Evolutionary conservation across 345 rosid species (phyloP), one percentile per base, ranked within the genome.

Genomic region (Lumnitzera littorea): DNA sequence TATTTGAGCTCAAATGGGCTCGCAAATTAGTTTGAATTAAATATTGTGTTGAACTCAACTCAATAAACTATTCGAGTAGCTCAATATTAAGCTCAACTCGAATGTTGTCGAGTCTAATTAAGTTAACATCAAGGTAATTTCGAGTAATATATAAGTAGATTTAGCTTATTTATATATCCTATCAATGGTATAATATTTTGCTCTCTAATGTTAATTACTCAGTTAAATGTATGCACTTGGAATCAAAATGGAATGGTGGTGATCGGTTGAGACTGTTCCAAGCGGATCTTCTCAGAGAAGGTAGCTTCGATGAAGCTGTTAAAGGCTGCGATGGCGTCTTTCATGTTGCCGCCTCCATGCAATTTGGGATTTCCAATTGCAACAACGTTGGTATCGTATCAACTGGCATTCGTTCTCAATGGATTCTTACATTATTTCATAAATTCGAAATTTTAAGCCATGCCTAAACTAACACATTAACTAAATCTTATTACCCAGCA

Each of bases 271-370:
- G 78, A 80, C 55, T 87, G 67, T 82, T 87, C 83, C 77, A 56
- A 75, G 95, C 91, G 25, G 92, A 85, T 70, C 69, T 89, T 71
- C 76, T 71, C 50, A 80, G 80, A 48, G 78, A 87, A 51, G 95
- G 96, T 51, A 85, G 92, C 84, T 87, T 83, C 46, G 88, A 91
- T 51, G 84, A 89, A 66, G 92, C 96, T 51, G 75, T 91, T 17
- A 62, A 71, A 23, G 87, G 82, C 67, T 91, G 96, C 47, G 65
- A 76, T 46, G 96, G 96, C 17, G 92, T 89, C 17, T 91, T 86
- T 60, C 98, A 89, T 57, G 89, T 91, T 13, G 98, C 98, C 17
- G 87, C 92, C 70, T 76, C 91, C 15, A 83, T 91, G 96, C 82
- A 84, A 65, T 91, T 91, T 51, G 65, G 31, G 53, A 58, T 65